Evolutionary conservation across 2,329 filamentous ascomycete genomes (phyloP).

Genomic region (Pseudofabraea citricarpa): DNA sequence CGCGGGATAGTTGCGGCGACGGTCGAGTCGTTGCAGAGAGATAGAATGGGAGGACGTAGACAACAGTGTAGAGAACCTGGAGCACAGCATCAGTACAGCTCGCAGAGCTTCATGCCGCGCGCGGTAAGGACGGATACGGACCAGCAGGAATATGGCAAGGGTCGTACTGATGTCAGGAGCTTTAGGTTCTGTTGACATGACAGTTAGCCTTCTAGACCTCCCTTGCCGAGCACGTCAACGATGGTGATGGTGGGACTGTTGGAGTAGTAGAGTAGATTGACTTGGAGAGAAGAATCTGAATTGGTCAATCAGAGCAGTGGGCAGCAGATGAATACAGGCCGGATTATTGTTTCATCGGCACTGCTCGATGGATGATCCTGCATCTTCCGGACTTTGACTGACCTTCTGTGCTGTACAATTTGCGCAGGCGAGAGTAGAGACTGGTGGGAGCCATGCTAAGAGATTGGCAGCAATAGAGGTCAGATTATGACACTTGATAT

Average conservation of each 20-base stretch:
- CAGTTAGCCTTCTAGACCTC: background rate
- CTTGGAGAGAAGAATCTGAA: too few relatives aligned
- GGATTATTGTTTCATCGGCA: background rate
- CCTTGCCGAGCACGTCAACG: background rate
- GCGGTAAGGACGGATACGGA: slow-evolving; percentile 7
- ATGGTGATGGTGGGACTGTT: too few relatives aligned
- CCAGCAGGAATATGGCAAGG: slow-evolving; percentile 19
- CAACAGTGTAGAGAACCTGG: slow-evolving; percentile 73
- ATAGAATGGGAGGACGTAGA: slow-evolving; percentile 92
- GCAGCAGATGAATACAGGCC: background rate
- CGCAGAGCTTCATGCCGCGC: background rate
- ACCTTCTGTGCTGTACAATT: slow-evolving; percentile 20
- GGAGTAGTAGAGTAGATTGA: too few relatives aligned
- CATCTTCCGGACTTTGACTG: slow-evolving; percentile 2
- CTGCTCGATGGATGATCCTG: background rate
- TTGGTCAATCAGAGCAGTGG: too few relatives aligned
- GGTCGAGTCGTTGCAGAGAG: slow-evolving; percentile 74
- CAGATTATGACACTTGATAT: slow-evolving; percentile 1
- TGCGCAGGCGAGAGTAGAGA: slow-evolving; percentile 19
- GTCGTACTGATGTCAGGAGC: slow-evolving; percentile 21
- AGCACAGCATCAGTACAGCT: background rate
- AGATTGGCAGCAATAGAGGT: slow-evolving; percentile 3
- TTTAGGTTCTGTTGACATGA: slow-evolving; percentile 16
- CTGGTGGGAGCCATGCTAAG: slow-evolving; percentile 22
- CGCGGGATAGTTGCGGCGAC: slow-evolving; percentile 72